Percentiles rank a stretch among this genome's conserved stretches.
These are phyloP conservation scores for Grammothele lineata DNA, from an alignment of 768 basidiomycete species.

Conservation along the genomic window DNA sequence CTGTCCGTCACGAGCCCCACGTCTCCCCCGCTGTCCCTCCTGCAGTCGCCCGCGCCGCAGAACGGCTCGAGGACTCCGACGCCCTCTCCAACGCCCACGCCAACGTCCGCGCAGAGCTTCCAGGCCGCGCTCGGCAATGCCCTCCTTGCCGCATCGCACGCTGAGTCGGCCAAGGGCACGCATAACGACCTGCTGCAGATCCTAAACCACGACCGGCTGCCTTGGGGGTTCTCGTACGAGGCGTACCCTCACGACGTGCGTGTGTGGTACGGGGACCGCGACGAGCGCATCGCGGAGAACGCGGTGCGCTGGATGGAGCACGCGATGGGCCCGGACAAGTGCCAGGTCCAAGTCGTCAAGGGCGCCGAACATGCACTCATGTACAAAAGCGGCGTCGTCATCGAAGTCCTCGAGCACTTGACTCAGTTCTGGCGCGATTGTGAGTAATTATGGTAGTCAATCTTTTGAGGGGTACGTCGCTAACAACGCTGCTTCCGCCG, in stretches of 20 bases:
- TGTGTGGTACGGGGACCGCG: constrained; percentile 91
- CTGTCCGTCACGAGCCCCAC: constrained; percentile 48
- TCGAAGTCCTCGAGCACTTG: constrained; percentile 76
- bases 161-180: constrained; percentile 88
- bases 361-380: constrained; percentile 92
- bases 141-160: constrained; percentile 89
- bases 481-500: not conserved
- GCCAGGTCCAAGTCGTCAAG: constrained; percentile 75
- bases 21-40: constrained; percentile 38
- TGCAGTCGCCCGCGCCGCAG: constrained; percentile 24
- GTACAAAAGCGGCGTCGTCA: constrained; percentile 84
- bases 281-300: constrained; percentile 90
- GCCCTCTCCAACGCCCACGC: not conserved
- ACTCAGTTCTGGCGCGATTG: constrained; percentile 39
- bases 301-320: constrained; percentile 92
- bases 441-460: constrained; percentile 4
- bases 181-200: constrained; percentile 91
- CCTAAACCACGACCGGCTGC: constrained; percentile 81
- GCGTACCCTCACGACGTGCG: constrained; percentile 72
- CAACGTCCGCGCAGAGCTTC: constrained; percentile 12
- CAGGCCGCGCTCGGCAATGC: constrained; percentile 84
- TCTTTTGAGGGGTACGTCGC: too few relatives aligned
- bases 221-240: constrained; percentile 88
- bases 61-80: constrained; percentile 35
- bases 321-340: constrained; percentile 70